Evolutionary conservation across 371 early-diverging fungal genomes (phyloP), one percentile per base, ranked within the genome.

Genomic region (Rhizomucor pusillus): DNA sequence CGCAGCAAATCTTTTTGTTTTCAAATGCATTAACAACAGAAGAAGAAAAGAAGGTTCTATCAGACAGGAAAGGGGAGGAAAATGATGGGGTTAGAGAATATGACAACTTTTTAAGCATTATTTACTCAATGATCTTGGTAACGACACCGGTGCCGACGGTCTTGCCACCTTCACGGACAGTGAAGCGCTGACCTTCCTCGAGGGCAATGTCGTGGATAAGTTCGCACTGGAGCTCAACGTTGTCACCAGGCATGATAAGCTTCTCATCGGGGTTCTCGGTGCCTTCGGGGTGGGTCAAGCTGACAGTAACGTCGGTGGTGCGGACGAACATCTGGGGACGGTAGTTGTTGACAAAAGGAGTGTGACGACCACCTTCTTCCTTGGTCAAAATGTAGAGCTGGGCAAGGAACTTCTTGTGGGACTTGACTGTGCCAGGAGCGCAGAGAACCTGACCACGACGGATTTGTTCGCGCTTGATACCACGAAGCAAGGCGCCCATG

Each of bases 211-310:
- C 86, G 57, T 80, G 70, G 36, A 83, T 67, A 57, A 95, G 84
- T 71, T 92, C 91, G 69, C 92, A 86, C 60, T 80, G 65, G 82
- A 96, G 79, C 57, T 85, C 84, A 24, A 94, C 87, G 60, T 97
- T 94, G 70, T 97, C 98, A 52, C 99, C 99, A n/a, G 99, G 99
- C 93, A 96, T 93, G 57, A 98, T 87, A 88, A 97, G 89, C 86
- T 93, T 90, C 50, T 93, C 92, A 44, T 90, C 87, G 19, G 90
- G 85, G 71, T 90, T 88, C 73, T 85, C 85, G 47, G 82, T 88
- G 40, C 91, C 92, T 52, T 78, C 87, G 59, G 83, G 90, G 71
- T 92, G 92, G 69, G 89, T 81, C 52, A 98, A 77, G 37, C 86
- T 81, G 57, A 90, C 94, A 25, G 97, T 92, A 62, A 97, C 91